Percentiles rank a stretch among this genome's conserved stretches.
Evolutionary conservation across 345 rosid genomes (phyloP).

Genomic region (Populus euphratica): DNA sequence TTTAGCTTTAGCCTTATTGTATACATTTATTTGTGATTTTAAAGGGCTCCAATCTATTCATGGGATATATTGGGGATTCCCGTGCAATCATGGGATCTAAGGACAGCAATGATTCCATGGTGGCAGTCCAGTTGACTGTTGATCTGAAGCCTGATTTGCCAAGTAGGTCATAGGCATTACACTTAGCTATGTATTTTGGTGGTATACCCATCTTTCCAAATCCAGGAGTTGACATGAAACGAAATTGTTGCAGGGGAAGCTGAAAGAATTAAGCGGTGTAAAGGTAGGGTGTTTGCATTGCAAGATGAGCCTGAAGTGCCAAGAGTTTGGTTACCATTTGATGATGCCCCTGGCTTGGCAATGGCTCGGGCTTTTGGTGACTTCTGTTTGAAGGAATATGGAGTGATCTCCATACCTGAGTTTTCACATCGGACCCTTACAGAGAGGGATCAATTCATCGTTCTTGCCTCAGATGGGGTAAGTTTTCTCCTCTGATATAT

Average conservation of each 20-base stretch:
- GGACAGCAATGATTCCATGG: constrained; percentile 68
- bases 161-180: constrained; percentile 42
- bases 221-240: constrained; percentile 1
- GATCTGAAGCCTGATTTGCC: constrained; percentile 98
- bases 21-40: constrained; percentile 25
- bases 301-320: constrained; percentile 99
- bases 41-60: constrained; percentile 84
- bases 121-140: constrained; percentile 85
- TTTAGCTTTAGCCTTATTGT: constrained; percentile 14
- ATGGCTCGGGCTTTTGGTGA: constrained; percentile 99
- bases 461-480: constrained; percentile 99
- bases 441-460: constrained; percentile 86
- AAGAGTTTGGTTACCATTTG: constrained; percentile 98
- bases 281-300: constrained; percentile 93
- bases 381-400: constrained; percentile 97
- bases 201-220: constrained; percentile 1
- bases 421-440: constrained; percentile 80
- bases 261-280: constrained; percentile 90
- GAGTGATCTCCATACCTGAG: constrained; percentile 92
- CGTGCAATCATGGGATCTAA: constrained; percentile 94
- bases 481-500: constrained; percentile 9
- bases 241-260: constrained; percentile 65
- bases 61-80: constrained; percentile 96
- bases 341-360: constrained; percentile 99
- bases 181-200: neutral